These are phyloP conservation scores for Fusarium sp. DNA, from an alignment of 2,329 filamentous ascomycete genomes.

Conservation along the genomic window DNA sequence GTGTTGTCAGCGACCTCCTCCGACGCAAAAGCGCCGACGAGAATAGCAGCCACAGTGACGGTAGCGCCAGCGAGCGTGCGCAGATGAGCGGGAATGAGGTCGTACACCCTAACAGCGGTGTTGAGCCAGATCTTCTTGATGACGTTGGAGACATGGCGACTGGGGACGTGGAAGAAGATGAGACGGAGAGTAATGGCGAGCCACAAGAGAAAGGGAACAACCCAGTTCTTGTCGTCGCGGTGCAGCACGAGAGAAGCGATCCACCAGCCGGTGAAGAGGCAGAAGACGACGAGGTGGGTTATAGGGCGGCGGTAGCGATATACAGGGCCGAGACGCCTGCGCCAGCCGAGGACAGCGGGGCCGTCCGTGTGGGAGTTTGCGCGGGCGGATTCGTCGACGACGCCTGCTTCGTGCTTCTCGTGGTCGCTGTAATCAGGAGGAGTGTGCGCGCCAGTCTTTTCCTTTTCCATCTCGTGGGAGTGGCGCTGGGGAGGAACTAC, in stretches of 20 bases:
- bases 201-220: constrained; percentile 85
- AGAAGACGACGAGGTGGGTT: constrained; percentile 56
- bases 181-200: constrained; percentile 77
- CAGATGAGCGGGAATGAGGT: constrained; percentile 71
- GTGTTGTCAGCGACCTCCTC: constrained; percentile 78
- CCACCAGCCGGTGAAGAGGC: constrained; percentile 71
- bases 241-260: constrained; percentile 78
- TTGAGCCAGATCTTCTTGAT: constrained; percentile 73
- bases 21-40: constrained; percentile 81
- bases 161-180: constrained; percentile 76
- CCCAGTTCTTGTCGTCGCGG: constrained; percentile 77
- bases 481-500: constrained; percentile 45
- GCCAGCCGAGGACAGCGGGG: constrained; percentile 9
- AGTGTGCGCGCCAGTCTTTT: constrained; percentile 37
- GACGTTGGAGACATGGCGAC: constrained; percentile 70
- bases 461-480: neutral
- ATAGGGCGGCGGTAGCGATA: constrained; percentile 57
- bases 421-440: constrained; percentile 52
- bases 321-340: constrained; percentile 43
- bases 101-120: constrained; percentile 65
- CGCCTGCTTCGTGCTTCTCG: constrained; percentile 48
- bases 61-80: constrained; percentile 69
- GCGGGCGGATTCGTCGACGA: constrained; percentile 42
- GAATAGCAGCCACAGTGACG: constrained; percentile 73
- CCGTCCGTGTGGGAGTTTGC: constrained; percentile 27